Base-by-base conservation (phyloP, 108 stramenopile species). In the Pseudonitzschia multiseries region DNA sequence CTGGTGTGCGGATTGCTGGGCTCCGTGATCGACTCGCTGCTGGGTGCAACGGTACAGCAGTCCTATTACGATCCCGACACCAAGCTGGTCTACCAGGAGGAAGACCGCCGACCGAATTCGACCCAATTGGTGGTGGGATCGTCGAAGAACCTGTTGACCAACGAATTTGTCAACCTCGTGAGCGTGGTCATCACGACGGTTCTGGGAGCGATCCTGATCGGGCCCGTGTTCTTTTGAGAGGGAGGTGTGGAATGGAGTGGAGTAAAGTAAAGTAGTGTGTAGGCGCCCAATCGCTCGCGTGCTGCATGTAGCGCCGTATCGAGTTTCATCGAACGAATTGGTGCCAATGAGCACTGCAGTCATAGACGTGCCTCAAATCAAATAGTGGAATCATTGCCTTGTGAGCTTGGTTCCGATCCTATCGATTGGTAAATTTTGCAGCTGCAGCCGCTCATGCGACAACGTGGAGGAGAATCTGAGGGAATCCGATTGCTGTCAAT, bases 141-240 rank as follows among this genome's bases (percentile, higher is more conserved):
- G 50, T 91, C 91, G 21, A 28, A 53, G 48, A 76, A 92, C 59
- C 12, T 87, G 1, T 43, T 93, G 33, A 84, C 86, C 4, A 93
- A 95, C 76, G 90, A 86, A 69, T 88, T 91, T 67, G 90, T 95
- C 24, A 95, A 95, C 60, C 66, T 90, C 1, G 82, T 87, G 18
- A 91, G 89, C 65, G 78, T 90, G 24, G 32, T 77, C 21, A 22
- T 87, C 3, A 82, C 88, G 21, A 85, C 89, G 22, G 63, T 71
- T n/a, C 13, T 88, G n/a, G 83, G 86, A 48, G 89, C 86, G 13
- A 76, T 60, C 64, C 36, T 81, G n/a, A 17, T 91, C 26, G 89
- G 81, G 27, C 87, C 93, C 4, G 21, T 73, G 2, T 68, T 80
- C 54, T 84, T 84, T 69, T n/a, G 68, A 52, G 40, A 42, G 33